Conservation (phyloP, 75 land plant species). For the Pseudotsuga menziesii region DNA sequence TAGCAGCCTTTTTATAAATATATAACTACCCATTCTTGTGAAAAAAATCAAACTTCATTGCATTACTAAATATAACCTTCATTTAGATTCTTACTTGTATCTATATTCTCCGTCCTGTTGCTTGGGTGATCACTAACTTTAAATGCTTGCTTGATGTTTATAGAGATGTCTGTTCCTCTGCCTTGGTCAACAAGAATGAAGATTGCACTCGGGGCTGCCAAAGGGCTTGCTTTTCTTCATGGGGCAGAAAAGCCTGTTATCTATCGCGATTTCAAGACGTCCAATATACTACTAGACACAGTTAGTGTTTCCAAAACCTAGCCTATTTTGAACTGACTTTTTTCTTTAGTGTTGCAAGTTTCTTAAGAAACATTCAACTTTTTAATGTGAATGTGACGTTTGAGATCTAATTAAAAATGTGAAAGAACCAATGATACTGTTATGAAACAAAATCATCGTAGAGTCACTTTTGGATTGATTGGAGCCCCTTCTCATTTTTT, state of each 20-base stretch:
- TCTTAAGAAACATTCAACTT: not conserved
- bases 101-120: not conserved
- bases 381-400: not conserved
- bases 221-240: conserved; percentile 76
- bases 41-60: not conserved
- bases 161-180: conserved; percentile 46
- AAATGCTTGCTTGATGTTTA: not conserved
- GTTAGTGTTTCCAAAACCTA: conserved; percentile 19
- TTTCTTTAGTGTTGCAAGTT: not conserved
- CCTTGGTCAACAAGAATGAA: conserved; percentile 65
- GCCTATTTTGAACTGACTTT: not conserved
- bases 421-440: not conserved
- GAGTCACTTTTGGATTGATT: not conserved
- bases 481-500: not conserved
- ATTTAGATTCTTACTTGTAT: not conserved
- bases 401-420: not conserved
- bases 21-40: too few species aligned
- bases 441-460: not conserved
- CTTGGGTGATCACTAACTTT: not conserved
- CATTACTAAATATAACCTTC: not conserved
- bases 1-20: too few species aligned
- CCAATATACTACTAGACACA: conserved; percentile 64
- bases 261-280: conserved; percentile 83
- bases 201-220: conserved; percentile 68
- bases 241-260: conserved; percentile 72